These are phyloP conservation scores for Dioscorea alata DNA, from an alignment of 106 monocot genomes.

Conservation along the genomic window DNA sequence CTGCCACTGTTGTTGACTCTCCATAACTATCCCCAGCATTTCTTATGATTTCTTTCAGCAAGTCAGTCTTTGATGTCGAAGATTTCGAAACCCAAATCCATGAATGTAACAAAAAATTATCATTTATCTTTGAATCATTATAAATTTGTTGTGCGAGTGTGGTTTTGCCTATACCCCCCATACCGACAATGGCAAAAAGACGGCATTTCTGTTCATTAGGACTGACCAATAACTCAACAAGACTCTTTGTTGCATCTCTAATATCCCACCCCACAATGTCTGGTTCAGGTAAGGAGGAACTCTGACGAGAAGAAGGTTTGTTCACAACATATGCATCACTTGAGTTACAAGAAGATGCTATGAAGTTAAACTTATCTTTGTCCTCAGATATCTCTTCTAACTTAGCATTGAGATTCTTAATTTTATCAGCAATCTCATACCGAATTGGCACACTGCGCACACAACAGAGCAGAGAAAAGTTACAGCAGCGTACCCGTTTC, in stretches of 20 bases:
- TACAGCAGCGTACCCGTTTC: no score
- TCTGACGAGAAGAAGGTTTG: background rate
- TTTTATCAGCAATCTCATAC: background rate
- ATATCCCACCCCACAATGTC: background rate
- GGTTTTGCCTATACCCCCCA: conserved; percentile 12
- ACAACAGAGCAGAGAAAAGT: no score
- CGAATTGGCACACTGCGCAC: background rate
- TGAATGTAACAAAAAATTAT: background rate
- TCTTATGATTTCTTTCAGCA: conserved; percentile 2
- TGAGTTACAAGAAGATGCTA: background rate
- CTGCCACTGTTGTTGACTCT: background rate
- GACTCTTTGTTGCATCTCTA: background rate
- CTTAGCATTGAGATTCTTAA: background rate
- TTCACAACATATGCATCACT: background rate
- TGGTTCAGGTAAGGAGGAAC: background rate
- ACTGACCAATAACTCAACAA: background rate
- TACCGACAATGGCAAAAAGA: conserved; percentile 2
- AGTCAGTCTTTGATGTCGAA: background rate
- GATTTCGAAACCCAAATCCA: conserved; percentile 4
- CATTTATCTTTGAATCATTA: background rate
- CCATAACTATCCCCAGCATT: background rate
- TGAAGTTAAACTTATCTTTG: background rate
- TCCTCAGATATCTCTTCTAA: background rate
- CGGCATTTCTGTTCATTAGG: background rate
- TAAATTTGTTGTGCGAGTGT: conserved; percentile 5